These are phyloP conservation scores for Fragaria vesca DNA, from an alignment of 306 rosid species.

Conservation along the genomic window DNA sequence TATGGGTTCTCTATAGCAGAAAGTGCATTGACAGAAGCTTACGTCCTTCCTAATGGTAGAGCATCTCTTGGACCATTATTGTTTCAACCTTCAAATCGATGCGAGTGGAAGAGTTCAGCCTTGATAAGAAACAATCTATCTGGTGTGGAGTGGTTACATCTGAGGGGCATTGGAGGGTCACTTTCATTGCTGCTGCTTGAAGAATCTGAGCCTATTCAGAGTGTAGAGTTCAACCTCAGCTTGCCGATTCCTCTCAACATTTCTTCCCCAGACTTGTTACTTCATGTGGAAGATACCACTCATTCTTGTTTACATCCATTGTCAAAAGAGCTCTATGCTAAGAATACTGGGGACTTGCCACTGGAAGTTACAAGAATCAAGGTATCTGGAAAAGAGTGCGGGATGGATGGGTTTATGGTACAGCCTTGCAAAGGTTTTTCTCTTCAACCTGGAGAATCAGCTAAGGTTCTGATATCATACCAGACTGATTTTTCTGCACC, in stretches of 20 bases:
- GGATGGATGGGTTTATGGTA: constrained; percentile 73
- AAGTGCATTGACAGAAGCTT: constrained; percentile 73
- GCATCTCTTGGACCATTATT: constrained; percentile 77
- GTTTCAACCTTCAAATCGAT: constrained; percentile 71
- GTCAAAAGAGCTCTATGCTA: constrained; percentile 66
- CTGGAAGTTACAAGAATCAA: constrained; percentile 63
- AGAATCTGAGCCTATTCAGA: constrained; percentile 52
- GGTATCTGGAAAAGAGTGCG: constrained; percentile 81
- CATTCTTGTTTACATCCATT: constrained; percentile 59
- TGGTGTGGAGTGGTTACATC: constrained; percentile 80
- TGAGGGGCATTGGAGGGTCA: constrained; percentile 78
- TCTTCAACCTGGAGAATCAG: constrained; percentile 65
- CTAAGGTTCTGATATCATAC: constrained; percentile 59
- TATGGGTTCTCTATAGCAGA: constrained; percentile 82
- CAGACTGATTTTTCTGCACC: constrained; percentile 73
- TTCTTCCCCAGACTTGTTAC: constrained; percentile 54
- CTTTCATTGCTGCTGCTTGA: constrained; percentile 68
- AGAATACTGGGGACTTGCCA: constrained; percentile 83
- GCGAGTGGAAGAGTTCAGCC: constrained; percentile 87
- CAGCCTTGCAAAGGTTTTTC: constrained; percentile 58
- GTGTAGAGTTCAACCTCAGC: constrained; percentile 63
- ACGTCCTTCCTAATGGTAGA: constrained; percentile 59
- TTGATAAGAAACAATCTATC: constrained; percentile 91
- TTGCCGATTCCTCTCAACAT: constrained; percentile 48
- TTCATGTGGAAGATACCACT: constrained; percentile 45